A percentile compares a stretch with the other conserved stretches of the same genome.
phyloP scores from a whole-genome alignment of 2,329 filamentous ascomycete genomes.

The Claviceps digitariae region DNA sequence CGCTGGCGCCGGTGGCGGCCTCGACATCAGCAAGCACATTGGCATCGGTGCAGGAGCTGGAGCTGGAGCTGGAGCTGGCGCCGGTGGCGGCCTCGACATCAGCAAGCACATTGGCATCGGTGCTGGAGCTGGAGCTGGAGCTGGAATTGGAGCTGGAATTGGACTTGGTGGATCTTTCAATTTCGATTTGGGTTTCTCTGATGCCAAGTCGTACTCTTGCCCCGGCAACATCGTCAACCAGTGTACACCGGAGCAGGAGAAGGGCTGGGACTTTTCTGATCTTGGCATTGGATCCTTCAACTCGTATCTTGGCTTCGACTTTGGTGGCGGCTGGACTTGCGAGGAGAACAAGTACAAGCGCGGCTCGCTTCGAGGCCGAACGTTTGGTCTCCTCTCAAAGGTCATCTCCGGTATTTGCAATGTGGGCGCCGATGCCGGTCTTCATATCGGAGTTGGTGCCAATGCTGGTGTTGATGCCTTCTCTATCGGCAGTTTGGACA shows the following conservation, averaged over 20 bases:
- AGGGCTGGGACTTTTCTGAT: constrained; percentile 59
- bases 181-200: constrained; percentile 7
- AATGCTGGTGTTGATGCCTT: constrained; percentile 35
- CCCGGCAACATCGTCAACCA: constrained; percentile 64
- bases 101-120: not conserved
- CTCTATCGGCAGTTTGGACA: constrained; percentile 61
- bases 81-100: not conserved
- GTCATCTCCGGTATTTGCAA: constrained; percentile 44
- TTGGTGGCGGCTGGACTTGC: constrained; percentile 59
- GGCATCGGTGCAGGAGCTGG: not conserved
- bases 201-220: constrained; percentile 42
- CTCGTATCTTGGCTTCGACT: constrained; percentile 58
- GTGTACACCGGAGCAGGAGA: constrained; percentile 56
- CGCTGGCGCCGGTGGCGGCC: not conserved
- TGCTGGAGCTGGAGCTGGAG: not conserved
- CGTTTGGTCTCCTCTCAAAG: constrained; percentile 31
- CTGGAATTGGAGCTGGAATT: no score
- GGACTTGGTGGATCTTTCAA: not conserved
- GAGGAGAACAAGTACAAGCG: constrained; percentile 43
- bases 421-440: constrained; percentile 32
- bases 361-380: constrained; percentile 38
- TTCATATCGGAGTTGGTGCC: constrained; percentile 42
- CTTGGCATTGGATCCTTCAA: constrained; percentile 48
- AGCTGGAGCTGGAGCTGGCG: not conserved
- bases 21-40: not conserved